phyloP scores from a whole-genome alignment of 768 basidiomycete species.

The Mycena haematopus region DNA sequence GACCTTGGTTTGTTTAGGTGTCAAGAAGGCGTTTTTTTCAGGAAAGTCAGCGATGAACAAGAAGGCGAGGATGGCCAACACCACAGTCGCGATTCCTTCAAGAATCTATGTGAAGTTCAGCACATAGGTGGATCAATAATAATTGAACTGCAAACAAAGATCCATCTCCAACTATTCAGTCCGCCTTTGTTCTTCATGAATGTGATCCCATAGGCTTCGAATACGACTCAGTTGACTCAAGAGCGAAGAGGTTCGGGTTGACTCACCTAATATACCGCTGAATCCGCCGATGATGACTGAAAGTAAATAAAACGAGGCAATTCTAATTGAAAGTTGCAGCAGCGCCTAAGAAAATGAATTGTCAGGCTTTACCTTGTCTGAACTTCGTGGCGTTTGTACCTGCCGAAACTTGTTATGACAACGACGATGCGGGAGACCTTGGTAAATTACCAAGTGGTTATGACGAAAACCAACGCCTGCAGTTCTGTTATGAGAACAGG shows the following conservation, averaged over 20 bases:
- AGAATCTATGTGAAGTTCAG: slow-evolving; percentile 16
- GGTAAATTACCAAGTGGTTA: slow-evolving; percentile 16
- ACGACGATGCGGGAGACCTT: not conserved
- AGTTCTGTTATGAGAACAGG: not conserved
- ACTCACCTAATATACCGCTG: slow-evolving; percentile 6
- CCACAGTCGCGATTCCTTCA: slow-evolving; percentile 40
- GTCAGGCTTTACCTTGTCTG: slow-evolving; percentile 3
- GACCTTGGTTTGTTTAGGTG: slow-evolving; percentile 43
- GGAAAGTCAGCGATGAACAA: slow-evolving; percentile 45
- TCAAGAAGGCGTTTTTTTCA: slow-evolving; percentile 43
- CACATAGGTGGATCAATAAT: not conserved
- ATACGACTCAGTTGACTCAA: not conserved
- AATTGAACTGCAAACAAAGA: slow-evolving; percentile 34
- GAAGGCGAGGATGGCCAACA: slow-evolving; percentile 38
- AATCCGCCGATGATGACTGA: slow-evolving; percentile 1
- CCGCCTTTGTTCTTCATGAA: slow-evolving; percentile 21
- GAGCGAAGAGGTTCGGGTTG: not conserved
- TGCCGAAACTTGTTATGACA: slow-evolving; percentile 12
- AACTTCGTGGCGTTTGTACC: slow-evolving; percentile 17
- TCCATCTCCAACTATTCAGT: slow-evolving; percentile 46
- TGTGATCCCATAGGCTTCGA: slow-evolving; percentile 8
- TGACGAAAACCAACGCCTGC: slow-evolving; percentile 13
- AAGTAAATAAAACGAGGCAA: not conserved
- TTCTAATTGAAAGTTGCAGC: not conserved
- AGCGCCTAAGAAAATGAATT: not conserved